Conservation (phyloP, 2,329 filamentous ascomycete species). For the Cytospora chrysosperma region DNA sequence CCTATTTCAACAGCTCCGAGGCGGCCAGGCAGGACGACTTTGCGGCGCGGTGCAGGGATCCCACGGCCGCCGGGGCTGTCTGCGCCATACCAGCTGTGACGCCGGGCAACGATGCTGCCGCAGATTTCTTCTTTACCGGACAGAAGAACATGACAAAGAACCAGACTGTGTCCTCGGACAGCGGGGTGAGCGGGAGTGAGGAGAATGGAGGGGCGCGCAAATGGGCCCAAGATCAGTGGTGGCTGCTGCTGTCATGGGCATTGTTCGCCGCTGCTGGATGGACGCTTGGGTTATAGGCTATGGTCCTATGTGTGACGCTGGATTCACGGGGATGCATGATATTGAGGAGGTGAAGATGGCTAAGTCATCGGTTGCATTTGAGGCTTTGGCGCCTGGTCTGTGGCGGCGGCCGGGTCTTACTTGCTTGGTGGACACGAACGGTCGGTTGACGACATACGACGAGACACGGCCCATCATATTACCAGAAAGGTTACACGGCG, state of each 20-base stretch:
- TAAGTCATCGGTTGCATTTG: neutral
- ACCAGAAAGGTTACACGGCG: neutral
- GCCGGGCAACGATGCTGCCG: conserved; percentile 34
- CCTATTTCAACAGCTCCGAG: conserved; percentile 73
- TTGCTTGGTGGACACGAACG: neutral
- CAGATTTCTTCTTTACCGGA: conserved; percentile 50
- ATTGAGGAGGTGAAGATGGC: neutral
- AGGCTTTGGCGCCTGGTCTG: neutral
- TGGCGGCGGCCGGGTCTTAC: neutral
- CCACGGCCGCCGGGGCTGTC: conserved; percentile 38
- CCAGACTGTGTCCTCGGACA: conserved; percentile 41
- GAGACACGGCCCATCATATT: neutral
- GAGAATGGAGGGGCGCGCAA: neutral
- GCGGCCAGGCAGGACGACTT: conserved; percentile 40
- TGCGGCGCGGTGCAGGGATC: conserved; percentile 41
- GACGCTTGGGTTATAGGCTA: neutral
- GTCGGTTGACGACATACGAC: neutral
- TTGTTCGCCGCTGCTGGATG: conserved; percentile 2
- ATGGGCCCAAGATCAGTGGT: neutral
- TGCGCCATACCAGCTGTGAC: conserved; percentile 52
- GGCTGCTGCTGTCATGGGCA: neutral
- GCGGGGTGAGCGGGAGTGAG: conserved; percentile 14
- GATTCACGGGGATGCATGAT: neutral
- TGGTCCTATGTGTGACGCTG: neutral
- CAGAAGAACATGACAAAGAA: conserved; percentile 47